Percentiles rank a stretch among this genome's conserved stretches.
These are phyloP conservation scores for Heliamphora exappendiculata DNA, from an alignment of 148 eudicot genomes.

Conservation along the genomic window DNA sequence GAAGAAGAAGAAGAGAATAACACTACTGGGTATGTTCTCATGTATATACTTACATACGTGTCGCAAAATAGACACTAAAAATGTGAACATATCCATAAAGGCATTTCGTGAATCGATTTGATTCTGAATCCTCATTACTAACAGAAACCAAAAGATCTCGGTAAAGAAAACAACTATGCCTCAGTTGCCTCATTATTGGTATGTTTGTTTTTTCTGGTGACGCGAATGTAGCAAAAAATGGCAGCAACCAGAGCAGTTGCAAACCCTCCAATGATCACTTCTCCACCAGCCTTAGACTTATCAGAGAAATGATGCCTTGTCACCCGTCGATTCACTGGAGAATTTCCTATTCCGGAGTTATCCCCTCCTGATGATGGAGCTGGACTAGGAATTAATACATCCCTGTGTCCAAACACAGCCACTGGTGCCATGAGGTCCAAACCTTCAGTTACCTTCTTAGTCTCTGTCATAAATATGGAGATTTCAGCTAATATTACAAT, in stretches of 20 bases:
- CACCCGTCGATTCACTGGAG: not conserved
- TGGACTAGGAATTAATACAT: not conserved
- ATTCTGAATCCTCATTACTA: too few relatives aligned
- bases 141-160: too few relatives aligned
- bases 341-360: not conserved
- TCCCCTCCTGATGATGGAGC: not conserved
- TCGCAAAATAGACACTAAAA: too few relatives aligned
- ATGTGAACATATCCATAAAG: too few relatives aligned
- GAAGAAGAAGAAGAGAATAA: too few relatives aligned
- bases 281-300: slow-evolving; percentile 38
- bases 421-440: not conserved
- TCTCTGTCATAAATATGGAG: not conserved
- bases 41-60: too few relatives aligned
- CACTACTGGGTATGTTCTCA: too few relatives aligned
- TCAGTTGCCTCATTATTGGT: not conserved
- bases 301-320: slow-evolving; percentile 11
- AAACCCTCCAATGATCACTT: slow-evolving; percentile 53
- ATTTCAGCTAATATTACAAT: not conserved
- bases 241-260: slow-evolving; percentile 41
- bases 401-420: not conserved
- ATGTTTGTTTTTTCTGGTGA: slow-evolving; percentile 19
- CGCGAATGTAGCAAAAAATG: slow-evolving; percentile 36
- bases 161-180: not conserved
- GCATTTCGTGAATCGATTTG: too few relatives aligned
- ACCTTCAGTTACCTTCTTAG: not conserved